Base-by-base conservation (phyloP, 441 rosid genomes). In the Gossypium aridum region DNA sequence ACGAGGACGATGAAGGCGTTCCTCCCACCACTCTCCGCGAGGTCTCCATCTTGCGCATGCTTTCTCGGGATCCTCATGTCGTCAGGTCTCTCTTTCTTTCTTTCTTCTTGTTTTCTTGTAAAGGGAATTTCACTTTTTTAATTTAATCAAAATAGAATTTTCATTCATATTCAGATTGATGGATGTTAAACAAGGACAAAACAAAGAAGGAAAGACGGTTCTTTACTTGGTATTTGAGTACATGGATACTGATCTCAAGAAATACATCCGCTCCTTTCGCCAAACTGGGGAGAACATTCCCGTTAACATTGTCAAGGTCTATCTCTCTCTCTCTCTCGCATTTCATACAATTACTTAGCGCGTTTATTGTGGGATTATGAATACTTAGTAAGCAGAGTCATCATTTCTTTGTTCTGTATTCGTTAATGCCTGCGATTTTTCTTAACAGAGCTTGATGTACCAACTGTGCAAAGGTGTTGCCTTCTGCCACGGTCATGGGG, bases 11-110 rank as follows among this genome's bases (percentile, higher is more conserved):
- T 17, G 97, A 96, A 87, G 98, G 98, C n/a, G 98, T 94, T 66
- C 99, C 97, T 56, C 97, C 98, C 76, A 94, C 98, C 59, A 96
- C 98, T 74, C 99, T 94, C 74, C 96, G 99, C 53, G 99, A 96
- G 88, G 87, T 96, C 82, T 96, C 99, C 54, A 96, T 96, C 87
- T 80, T 96, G 78, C 97, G 98, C 49, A 96, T 96, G 98, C 98
- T 96, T 78, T 92, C 98, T 71, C 84, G 91, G 4, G 99, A 96
- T 76, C 98, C 99, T 60, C 97, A 94, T 75, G 77, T 96, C 73
- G 98, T 94, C 75, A 92, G 92, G 97, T 92, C 67, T 4, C 4
- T 17, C 63, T 9, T 3, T 12, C 12, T 70, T 16, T 10, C 13
- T 20, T 26, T 1, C 23, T 43, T 67, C 0, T 57, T 57, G 62